A percentile compares a stretch with the other conserved stretches of the same genome.
phyloP scores from a whole-genome alignment of 2,329 filamentous ascomycete species.

The Lithohypha guttulata region DNA sequence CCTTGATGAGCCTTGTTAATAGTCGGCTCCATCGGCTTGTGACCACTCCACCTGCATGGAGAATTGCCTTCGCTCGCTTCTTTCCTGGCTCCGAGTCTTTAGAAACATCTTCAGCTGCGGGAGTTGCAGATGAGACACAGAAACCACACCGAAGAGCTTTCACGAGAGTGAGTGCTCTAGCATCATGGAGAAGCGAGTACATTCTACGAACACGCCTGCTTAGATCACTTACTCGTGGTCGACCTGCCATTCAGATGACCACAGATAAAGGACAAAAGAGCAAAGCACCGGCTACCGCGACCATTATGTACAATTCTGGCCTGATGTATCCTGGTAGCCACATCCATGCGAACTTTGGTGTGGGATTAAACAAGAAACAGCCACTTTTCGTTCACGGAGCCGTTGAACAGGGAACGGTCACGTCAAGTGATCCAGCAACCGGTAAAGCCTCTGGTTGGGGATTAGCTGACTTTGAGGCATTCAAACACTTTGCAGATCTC shows the following conservation, averaged over 20 bases:
- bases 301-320: conserved; percentile 77
- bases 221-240: conserved; percentile 69
- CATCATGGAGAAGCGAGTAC: conserved; percentile 96
- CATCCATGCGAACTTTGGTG: conserved; percentile 65
- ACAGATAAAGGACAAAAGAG: conserved; percentile 44
- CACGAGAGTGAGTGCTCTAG: conserved; percentile 65
- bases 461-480: conserved; percentile 60
- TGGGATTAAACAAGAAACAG: conserved; percentile 55
- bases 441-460: conserved; percentile 77
- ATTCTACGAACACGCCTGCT: conserved; percentile 76
- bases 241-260: conserved; percentile 50
- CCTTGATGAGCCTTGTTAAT: conserved; percentile 73
- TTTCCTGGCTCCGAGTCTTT: conserved; percentile 66
- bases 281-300: conserved; percentile 55
- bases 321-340: conserved; percentile 69
- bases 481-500: conserved; percentile 67
- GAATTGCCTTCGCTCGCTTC: conserved; percentile 79
- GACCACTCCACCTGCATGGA: conserved; percentile 86
- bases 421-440: conserved; percentile 65
- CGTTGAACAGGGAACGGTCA: conserved; percentile 65
- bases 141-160: conserved; percentile 67
- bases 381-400: conserved; percentile 76
- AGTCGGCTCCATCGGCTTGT: conserved; percentile 77
- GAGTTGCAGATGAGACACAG: conserved; percentile 37
- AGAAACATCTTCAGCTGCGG: conserved; percentile 26